Evolutionary conservation across 257 asterid species (phyloP), one percentile per base, ranked within the genome.

Genomic region (Thymus mandschuricus): DNA sequence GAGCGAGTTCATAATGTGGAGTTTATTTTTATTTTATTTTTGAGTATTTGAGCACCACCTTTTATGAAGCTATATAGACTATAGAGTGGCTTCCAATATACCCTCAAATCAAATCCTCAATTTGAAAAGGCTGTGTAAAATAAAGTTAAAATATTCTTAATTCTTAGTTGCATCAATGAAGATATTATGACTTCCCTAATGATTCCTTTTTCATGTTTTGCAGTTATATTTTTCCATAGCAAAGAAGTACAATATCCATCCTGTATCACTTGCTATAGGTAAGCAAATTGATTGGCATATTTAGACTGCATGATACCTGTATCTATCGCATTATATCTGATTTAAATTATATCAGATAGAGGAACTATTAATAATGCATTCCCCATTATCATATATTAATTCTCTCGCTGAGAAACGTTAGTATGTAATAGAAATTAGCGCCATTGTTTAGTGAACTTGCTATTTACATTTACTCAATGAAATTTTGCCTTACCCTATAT

Each of bases 201-300:
- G 55, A 8, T 28, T 60, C 31, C 62, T 69, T 62, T 56, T 54
- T 40, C 59, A 45, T 66, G 61, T 83, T 58, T 75, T 71, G 79
- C 92, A 93, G 96, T 68, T 75, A 64, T 91, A 93, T 73, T 59
- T 85, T 48, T 81, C 85, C 74, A 85, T 89, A 65, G 90, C 94
- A 5, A 56, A 72, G 73, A 78, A 75, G 69, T 85, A 81, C 74
- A 84, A 84, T 31, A 38, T 93, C 67, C 94, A 83, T 70, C 98
- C 97, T 9, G 90, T 91, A 76, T 87, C 96, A 65, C 85, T 93
- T 46, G 89, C 97, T 57, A 82, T 91, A 81, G 97, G 96, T 93
- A 82, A 64, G 54, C 70, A 65, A 48, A 29, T 64, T 65, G 3
- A 33, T 66, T 54, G 40, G 29, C 35, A n/a, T 34, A 33, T 63